Evolutionary conservation across 805 yeast species (phyloP), one percentile per base, ranked within the genome.

Genomic region (Yarrowia sp.): DNA sequence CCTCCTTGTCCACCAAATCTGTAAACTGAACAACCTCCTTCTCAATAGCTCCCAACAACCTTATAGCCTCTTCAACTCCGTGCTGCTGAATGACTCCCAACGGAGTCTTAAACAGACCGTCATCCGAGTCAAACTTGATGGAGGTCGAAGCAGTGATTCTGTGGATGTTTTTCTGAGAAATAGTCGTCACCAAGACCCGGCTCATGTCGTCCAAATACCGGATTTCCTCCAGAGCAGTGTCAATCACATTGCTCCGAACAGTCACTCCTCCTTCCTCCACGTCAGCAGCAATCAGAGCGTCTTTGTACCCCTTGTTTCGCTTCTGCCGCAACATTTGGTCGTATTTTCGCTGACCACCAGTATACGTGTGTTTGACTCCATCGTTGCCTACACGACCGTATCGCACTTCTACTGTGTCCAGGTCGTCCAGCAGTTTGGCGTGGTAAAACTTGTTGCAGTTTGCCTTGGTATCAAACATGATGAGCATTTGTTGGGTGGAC

Each of bases 391-490:
- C 63, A 4, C 63, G 30, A 8, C 63, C 63, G 76, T 80, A 89
- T 17, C 89, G 88, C 3, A 43, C 63, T 11, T 73, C 73, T 40
- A 74, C 74, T 40, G 92, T 87, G 66, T 89, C 82, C 56, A 68
- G 62, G 56, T 74, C 79, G 43, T 79, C 75, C 17, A 74, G 46
- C 43, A 91, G 78, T 68, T 80, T 74, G 28, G 76, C 76, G 73
- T 90, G 90, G 72, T 78, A 78, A 70, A 79, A 80, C 56, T 78
- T 77, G 73, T 81, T 75, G 36, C 97, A 96, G 67, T 72, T 84
- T 43, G 90, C 77, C 72, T 90, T 96, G 46, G 92, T 81, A 54
- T 58, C 63, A 16, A 74, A 44, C 48, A 86, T 67, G 59, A 89
- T 81, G 30, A 89, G 85, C 26, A 89, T 74, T 32, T 85, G 77